These are phyloP conservation scores for Yarrowia porcina DNA, from an alignment of 805 yeast genomes.

Conservation along the genomic window DNA sequence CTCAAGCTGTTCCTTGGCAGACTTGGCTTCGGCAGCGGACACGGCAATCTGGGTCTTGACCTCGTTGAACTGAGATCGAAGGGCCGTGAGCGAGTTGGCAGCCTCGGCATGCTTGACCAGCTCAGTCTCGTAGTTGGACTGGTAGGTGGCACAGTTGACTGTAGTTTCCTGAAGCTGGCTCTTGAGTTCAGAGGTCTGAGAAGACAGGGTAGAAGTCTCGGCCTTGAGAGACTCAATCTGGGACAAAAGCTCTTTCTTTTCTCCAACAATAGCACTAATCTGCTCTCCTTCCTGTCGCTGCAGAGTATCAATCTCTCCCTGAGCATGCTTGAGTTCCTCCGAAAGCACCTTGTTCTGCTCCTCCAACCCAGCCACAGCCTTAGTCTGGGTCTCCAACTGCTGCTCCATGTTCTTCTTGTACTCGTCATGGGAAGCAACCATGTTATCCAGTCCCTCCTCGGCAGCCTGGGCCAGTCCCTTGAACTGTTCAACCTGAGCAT, in stretches of 20 bases:
- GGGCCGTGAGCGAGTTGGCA: slow-evolving; percentile 41
- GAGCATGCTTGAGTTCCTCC: slow-evolving; percentile 29
- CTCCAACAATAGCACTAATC: slow-evolving; percentile 30
- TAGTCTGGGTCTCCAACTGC: slow-evolving; percentile 26
- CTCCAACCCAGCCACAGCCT: slow-evolving; percentile 29
- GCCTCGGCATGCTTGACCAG: slow-evolving; percentile 54
- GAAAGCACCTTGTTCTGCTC: slow-evolving; percentile 29
- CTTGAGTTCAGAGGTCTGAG: slow-evolving; percentile 34
- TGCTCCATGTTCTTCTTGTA: slow-evolving; percentile 38
- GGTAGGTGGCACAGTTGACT: slow-evolving; percentile 47
- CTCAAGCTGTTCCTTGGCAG: slow-evolving; percentile 34
- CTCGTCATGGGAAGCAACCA: slow-evolving; percentile 54
- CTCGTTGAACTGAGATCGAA: slow-evolving; percentile 41
- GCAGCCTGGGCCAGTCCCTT: slow-evolving; percentile 61
- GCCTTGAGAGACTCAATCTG: slow-evolving; percentile 32
- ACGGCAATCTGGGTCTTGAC: slow-evolving; percentile 36
- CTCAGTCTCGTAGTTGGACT: slow-evolving; percentile 54
- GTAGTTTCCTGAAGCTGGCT: slow-evolving; percentile 39
- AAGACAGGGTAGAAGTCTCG: slow-evolving; percentile 33
- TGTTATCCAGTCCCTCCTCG: slow-evolving; percentile 57
- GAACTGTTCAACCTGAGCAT: slow-evolving; percentile 57
- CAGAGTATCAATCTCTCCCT: slow-evolving; percentile 30
- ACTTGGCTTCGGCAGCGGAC: slow-evolving; percentile 28
- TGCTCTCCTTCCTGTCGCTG: slow-evolving; percentile 32
- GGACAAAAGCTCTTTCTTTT: slow-evolving; percentile 29